Base-by-base conservation (phyloP, 371 early-diverging fungal species). In the Lichtheimia hyalospora region DNA sequence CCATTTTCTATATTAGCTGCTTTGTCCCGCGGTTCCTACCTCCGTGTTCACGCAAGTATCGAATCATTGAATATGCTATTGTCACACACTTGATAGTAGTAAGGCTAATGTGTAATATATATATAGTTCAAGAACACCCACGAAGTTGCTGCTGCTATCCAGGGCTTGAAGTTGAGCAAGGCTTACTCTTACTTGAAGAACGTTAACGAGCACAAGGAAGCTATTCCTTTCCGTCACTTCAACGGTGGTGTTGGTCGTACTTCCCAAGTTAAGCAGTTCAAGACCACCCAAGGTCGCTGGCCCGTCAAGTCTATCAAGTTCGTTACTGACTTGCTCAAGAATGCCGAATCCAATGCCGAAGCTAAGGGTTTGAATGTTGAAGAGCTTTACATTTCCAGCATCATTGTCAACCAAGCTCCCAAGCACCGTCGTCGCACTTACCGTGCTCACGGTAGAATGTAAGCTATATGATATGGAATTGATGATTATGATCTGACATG, bases 371-470 rank as follows among this genome's bases (percentile, higher is more conserved):
- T 99, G 67, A 88, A 92, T 71, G 70, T 87, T 54, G 93, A 95
- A 57, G 80, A 85, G 67, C 81, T 97, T 58, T 88, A 93, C 63
- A 84, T 99, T 70, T 89, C 88, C 81, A 95, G 96, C 89, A 89
- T 98, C 66, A 92, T 93, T 82, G 98, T 99, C 74, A 96, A 96
- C 89, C 95, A 94, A 80, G 99, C 99, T 66, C 96, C 97, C 77
- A 96, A 95, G 84, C 94, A 95, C 79, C 94, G 97, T 70, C 93
- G 99, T 71, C 87, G 99, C 77, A 96, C 95, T 48, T 96, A 93
- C 92, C 92, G 99, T 83, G 99, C 99, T 67, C 97, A 98, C 89
- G 99, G 99, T 84, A 89, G 99, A 74, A 93, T 96, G 62, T 62
- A 62, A 55, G 52, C 55, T 23, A 13, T 20, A n/a, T n/a, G n/a